phyloP scores from a whole-genome alignment of 805 yeast species.

The Priceomyces medius region DNA sequence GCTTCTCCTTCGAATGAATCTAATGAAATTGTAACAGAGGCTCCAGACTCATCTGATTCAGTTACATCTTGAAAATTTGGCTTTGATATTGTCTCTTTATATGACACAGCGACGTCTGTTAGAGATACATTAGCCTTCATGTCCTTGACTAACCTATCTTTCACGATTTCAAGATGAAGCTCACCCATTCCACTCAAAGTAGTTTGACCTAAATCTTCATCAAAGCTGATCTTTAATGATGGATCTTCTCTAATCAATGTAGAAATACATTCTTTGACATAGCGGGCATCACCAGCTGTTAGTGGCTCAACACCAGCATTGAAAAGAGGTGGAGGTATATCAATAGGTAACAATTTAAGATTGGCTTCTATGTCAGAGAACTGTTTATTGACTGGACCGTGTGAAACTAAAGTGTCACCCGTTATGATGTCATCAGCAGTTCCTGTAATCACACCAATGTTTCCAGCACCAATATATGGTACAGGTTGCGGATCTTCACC shows the following conservation, averaged over 20 bases:
- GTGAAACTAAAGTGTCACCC: slow-evolving; percentile 84
- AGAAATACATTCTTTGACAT: slow-evolving; percentile 67
- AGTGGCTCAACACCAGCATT: slow-evolving; percentile 80
- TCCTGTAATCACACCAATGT: slow-evolving; percentile 87
- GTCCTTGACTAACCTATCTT: slow-evolving; percentile 74
- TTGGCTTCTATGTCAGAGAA: slow-evolving; percentile 45
- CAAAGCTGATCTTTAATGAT: slow-evolving; percentile 64
- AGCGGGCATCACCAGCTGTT: slow-evolving; percentile 75
- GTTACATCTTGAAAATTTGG: slow-evolving; percentile 20
- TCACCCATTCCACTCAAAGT: slow-evolving; percentile 97
- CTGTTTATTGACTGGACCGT: slow-evolving; percentile 44
- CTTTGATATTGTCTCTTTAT: slow-evolving; percentile 61
- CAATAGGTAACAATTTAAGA: slow-evolving; percentile 68
- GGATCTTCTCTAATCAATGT: slow-evolving; percentile 86
- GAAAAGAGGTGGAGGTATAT: slow-evolving; percentile 90
- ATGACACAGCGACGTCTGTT: slow-evolving; percentile 85
- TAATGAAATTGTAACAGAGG: slow-evolving; percentile 26
- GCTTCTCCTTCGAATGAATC: slow-evolving; percentile 41
- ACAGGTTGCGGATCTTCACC: slow-evolving; percentile 84
- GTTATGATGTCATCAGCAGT: slow-evolving; percentile 69
- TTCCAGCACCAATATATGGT: slow-evolving; percentile 62
- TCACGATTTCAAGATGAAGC: slow-evolving; percentile 85
- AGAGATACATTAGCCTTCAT: slow-evolving; percentile 78
- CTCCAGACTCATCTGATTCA: slow-evolving; percentile 18
- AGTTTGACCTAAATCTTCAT: slow-evolving; percentile 88